A percentile compares a stretch with the other conserved stretches of the same genome.
Conservation (phyloP, 1,284 basidiomycete genomes). For the Malassezia brasiliensis region DNA sequence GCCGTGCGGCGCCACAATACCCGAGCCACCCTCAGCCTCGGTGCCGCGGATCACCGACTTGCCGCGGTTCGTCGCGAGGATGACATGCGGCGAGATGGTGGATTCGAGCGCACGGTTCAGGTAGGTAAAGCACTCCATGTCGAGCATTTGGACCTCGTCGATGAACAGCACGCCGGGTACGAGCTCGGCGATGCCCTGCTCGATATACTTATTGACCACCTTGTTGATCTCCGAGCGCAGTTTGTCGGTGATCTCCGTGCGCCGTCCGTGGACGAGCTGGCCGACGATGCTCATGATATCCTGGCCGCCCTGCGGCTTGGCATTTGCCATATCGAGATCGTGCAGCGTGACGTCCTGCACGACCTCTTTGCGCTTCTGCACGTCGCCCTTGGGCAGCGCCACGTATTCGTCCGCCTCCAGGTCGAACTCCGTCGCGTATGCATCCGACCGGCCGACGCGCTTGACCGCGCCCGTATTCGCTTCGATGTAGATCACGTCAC, state of each 20-base stretch:
- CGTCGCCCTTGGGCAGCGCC: conserved; percentile 91
- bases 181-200: conserved; percentile 94
- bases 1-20: conserved; percentile 84
- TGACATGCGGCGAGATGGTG: conserved; percentile 90
- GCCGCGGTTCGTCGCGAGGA: conserved; percentile 90
- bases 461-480: conserved; percentile 90
- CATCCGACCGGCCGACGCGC: conserved; percentile 92
- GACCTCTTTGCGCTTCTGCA: conserved; percentile 92
- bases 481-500: conserved; percentile 95
- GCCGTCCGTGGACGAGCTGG: conserved; percentile 80
- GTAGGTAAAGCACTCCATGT: conserved; percentile 98
- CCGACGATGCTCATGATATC: conserved; percentile 99
- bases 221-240: conserved; percentile 90
- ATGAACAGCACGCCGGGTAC: conserved; percentile 97
- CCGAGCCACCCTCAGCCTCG: conserved; percentile 52
- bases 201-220: conserved; percentile 94
- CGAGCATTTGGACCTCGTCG: conserved; percentile 99
- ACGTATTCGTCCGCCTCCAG: conserved; percentile 97
- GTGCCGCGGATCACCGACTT: conserved; percentile 85
- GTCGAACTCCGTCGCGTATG: conserved; percentile 96
- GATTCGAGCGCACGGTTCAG: conserved; percentile 91
- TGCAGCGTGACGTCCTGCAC: conserved; percentile 95
- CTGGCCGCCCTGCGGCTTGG: conserved; percentile 82
- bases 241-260: conserved; percentile 96
- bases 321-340: conserved; percentile 92